Evolutionary conservation across 352 stramenopile species (phyloP).

Genomic region (Phytopythium helicoides): DNA sequence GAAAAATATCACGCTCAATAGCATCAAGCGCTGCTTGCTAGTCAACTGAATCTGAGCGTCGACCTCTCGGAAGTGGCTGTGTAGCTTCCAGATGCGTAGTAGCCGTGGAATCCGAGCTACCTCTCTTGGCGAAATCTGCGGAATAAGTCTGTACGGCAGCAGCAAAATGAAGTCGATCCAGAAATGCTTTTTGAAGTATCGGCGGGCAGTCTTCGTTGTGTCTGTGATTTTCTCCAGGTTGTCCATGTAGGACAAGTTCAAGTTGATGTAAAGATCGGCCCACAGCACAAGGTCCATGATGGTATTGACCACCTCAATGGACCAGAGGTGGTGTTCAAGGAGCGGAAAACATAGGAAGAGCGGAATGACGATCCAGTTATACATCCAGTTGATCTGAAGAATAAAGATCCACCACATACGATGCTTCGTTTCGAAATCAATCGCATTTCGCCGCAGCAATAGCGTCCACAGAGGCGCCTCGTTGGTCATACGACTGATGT

Average conservation of each 20-base stretch:
- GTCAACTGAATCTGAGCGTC: slow-evolving; percentile 43
- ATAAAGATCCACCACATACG: slow-evolving; percentile 50
- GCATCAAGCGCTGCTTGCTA: slow-evolving; percentile 43
- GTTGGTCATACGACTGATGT: too few species aligned
- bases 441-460: slow-evolving; percentile 28
- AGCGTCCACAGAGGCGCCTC: slow-evolving; percentile 24
- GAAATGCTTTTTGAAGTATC: slow-evolving; percentile 34
- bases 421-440: slow-evolving; percentile 36
- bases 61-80: slow-evolving; percentile 39
- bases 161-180: slow-evolving; percentile 39
- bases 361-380: slow-evolving; percentile 58
- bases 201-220: slow-evolving; percentile 23
- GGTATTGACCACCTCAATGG: slow-evolving; percentile 27
- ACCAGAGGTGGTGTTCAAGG: slow-evolving; percentile 25
- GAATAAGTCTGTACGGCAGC: slow-evolving; percentile 41
- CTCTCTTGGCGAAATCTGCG: slow-evolving; percentile 9
- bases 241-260: slow-evolving; percentile 50
- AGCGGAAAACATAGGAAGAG: slow-evolving; percentile 36
- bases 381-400: slow-evolving; percentile 43
- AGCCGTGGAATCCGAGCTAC: slow-evolving; percentile 32
- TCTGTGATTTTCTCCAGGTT: slow-evolving; percentile 62
- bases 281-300: slow-evolving; percentile 42
- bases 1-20: slow-evolving; percentile 44
- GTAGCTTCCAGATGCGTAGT: slow-evolving; percentile 31
- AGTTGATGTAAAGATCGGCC: slow-evolving; percentile 49